Evolutionary conservation across 208 protist species (phyloP).

Genomic region (Leishmania lainsoni): DNA sequence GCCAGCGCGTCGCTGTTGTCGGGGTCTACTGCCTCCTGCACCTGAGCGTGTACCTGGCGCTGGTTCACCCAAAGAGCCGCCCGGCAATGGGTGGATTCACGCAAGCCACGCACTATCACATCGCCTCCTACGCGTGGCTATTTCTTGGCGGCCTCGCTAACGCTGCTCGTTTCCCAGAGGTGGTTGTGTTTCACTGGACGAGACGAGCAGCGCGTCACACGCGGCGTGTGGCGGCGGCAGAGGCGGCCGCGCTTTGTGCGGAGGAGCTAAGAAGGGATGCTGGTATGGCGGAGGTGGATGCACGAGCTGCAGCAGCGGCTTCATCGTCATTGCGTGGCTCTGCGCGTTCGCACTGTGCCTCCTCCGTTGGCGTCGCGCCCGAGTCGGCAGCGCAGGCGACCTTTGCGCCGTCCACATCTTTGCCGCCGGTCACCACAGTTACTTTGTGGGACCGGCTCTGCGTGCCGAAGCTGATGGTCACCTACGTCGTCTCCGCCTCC

Average conservation of each 20-base stretch:
- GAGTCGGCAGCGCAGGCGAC: not conserved
- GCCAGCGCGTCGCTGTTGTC: conserved; percentile 29
- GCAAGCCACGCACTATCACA: conserved; percentile 60
- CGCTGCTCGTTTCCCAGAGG: conserved; percentile 53
- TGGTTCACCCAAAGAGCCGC: conserved; percentile 52
- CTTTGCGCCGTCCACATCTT: not conserved
- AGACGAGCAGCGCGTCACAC: conserved; percentile 16
- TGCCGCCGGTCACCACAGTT: not conserved
- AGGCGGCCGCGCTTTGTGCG: conserved; percentile 13
- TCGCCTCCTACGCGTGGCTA: conserved; percentile 54
- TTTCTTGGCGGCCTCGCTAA: conserved; percentile 48
- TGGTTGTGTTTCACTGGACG: conserved; percentile 29
- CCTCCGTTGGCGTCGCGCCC: not conserved
- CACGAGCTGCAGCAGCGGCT: not conserved
- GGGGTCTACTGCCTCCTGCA: conserved; percentile 48
- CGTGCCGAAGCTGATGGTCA: conserved; percentile 29
- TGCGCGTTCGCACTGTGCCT: not conserved
- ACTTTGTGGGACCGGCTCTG: conserved; percentile 27
- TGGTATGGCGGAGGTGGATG: not conserved
- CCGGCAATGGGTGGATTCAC: conserved; percentile 41
- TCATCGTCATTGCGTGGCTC: not conserved
- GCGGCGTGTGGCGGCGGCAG: conserved; percentile 7
- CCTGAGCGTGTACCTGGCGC: conserved; percentile 41
- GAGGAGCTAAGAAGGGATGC: conserved; percentile 18
- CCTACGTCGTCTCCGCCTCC: conserved; percentile 41